These are phyloP conservation scores for Boletus pseudo-olivaceus DNA, from an alignment of 768 basidiomycete genomes.

Conservation along the genomic window DNA sequence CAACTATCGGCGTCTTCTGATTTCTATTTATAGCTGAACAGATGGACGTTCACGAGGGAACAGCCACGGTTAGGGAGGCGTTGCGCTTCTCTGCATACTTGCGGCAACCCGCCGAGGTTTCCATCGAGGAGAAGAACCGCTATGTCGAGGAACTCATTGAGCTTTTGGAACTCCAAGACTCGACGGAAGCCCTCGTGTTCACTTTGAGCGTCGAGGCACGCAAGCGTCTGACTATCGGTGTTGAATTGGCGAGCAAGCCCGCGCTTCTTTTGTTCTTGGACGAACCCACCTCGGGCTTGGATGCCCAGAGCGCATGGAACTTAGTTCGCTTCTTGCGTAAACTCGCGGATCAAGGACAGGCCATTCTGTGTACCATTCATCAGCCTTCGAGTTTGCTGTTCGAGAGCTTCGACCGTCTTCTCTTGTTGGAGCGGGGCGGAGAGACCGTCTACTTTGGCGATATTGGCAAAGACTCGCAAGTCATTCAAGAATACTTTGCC, in stretches of 20 bases:
- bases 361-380: slow-evolving; percentile 88
- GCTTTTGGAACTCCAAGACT: slow-evolving; percentile 77
- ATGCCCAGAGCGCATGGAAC: slow-evolving; percentile 73
- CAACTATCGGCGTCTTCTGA: slow-evolving; percentile 20
- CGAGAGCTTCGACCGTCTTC: slow-evolving; percentile 75
- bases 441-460: slow-evolving; percentile 94
- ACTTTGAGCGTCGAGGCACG: slow-evolving; percentile 65
- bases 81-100: slow-evolving; percentile 84
- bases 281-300: slow-evolving; percentile 55
- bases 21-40: slow-evolving; percentile 57
- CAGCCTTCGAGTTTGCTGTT: slow-evolving; percentile 86
- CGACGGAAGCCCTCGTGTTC: slow-evolving; percentile 78
- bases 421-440: slow-evolving; percentile 72
- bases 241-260: slow-evolving; percentile 80
- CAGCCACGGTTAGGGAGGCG: slow-evolving; percentile 80
- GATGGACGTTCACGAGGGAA: slow-evolving; percentile 82
- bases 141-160: slow-evolving; percentile 85
- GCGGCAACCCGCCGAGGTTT: slow-evolving; percentile 65
- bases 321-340: slow-evolving; percentile 78
- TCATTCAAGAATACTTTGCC: slow-evolving; percentile 74
- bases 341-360: slow-evolving; percentile 81
- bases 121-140: slow-evolving; percentile 69
- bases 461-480: slow-evolving; percentile 68
- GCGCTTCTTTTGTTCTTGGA: slow-evolving; percentile 29
- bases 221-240: slow-evolving; percentile 88